phyloP scores from a whole-genome alignment of 768 basidiomycete genomes.

The Rhodotorula diobovata region DNA sequence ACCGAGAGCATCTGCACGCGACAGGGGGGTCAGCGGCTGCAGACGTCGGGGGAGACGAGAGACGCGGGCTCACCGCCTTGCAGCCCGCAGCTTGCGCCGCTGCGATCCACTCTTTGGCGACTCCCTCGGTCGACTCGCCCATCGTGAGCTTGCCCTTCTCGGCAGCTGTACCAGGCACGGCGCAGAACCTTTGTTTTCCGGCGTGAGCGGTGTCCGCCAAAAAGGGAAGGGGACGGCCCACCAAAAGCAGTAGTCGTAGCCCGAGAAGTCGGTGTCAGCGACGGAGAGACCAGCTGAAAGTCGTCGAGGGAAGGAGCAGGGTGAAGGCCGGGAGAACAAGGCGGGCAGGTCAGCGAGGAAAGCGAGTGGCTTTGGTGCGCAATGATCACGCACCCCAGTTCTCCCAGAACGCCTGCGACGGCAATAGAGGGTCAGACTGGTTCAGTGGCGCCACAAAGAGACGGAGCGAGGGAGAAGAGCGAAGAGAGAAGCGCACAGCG shows the following conservation, averaged over 20 bases:
- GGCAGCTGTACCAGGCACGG: background rate
- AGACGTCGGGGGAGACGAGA: background rate
- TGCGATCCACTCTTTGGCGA: slow-evolving; percentile 1
- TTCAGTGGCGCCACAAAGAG: too few relatives aligned
- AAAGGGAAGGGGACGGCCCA: too few relatives aligned
- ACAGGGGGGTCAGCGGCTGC: too few relatives aligned
- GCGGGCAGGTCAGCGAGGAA: too few relatives aligned
- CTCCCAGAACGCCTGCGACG: background rate
- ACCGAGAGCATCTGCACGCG: background rate
- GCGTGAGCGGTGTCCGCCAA: too few relatives aligned
- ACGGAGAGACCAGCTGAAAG: background rate
- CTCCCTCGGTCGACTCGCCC: background rate
- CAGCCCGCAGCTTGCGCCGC: background rate
- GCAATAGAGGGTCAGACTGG: too few relatives aligned
- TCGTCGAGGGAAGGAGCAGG: background rate
- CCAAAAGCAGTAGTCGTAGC: background rate
- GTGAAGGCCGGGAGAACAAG: too few relatives aligned
- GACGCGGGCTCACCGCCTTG: slow-evolving; percentile 5
- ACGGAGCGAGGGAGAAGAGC: too few relatives aligned
- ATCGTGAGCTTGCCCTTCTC: background rate
- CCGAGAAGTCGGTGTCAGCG: background rate
- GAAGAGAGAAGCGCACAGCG: background rate
- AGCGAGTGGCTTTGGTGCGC: too few relatives aligned
- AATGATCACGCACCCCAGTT: background rate
- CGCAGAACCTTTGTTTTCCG: too few relatives aligned